Percentiles rank a stretch among this genome's conserved stretches.
Conservation (phyloP, 345 rosid species). For the Litchi chinensis region DNA sequence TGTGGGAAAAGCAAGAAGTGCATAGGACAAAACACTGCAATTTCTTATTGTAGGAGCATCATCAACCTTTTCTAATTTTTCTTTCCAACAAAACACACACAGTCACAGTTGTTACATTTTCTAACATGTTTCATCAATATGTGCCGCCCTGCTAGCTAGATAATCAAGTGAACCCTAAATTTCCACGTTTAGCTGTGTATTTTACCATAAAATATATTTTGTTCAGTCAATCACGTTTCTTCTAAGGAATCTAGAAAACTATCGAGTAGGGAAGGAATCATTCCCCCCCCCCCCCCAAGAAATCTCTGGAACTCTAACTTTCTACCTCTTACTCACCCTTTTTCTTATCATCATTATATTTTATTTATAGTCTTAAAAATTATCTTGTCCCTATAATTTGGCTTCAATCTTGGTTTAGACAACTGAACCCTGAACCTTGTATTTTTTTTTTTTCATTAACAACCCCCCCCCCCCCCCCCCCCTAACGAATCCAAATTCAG, state of each 20-base stretch:
- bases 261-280: constrained; percentile 16
- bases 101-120: background rate
- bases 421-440: too few species aligned
- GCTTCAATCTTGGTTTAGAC: too few species aligned
- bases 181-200: constrained; percentile 22
- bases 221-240: constrained; percentile 64
- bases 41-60: background rate
- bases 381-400: too few species aligned
- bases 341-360: background rate
- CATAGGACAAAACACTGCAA: background rate
- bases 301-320: constrained; percentile 17
- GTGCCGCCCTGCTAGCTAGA: too few species aligned
- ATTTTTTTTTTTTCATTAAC: too few species aligned
- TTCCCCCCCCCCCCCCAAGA: background rate
- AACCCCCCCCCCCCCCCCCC: too few species aligned
- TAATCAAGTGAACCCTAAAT: background rate
- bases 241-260: constrained; percentile 24
- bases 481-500: too few species aligned
- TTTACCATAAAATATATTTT: constrained; percentile 29
- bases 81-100: too few species aligned
- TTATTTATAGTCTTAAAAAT: background rate
- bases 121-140: constrained; percentile 19
- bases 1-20: background rate
- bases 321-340: constrained; percentile 43
- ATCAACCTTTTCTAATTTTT: background rate